Conservation (phyloP, 495 filamentous ascomycete species). For the Melanomma pulvis-pyrius region DNA sequence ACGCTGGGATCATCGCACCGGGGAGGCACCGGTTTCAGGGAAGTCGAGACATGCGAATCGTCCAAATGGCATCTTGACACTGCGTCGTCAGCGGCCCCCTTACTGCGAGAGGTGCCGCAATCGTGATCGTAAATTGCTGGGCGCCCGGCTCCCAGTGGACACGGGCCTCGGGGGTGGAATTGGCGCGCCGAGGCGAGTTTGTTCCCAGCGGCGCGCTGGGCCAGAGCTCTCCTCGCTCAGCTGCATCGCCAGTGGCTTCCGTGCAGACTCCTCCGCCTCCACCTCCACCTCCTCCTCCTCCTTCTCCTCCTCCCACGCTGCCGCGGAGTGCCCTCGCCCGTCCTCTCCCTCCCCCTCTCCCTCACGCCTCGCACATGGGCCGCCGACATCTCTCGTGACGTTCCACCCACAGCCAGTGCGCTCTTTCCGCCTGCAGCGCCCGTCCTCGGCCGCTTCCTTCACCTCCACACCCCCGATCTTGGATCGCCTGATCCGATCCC, state of each 20-base stretch:
- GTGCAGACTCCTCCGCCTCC: background rate
- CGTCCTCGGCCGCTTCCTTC: background rate
- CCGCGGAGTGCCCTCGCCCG: constrained; percentile 17
- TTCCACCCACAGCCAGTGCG: background rate
- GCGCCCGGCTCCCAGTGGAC: background rate
- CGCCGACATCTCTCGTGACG: background rate
- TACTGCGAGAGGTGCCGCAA: background rate
- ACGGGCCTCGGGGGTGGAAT: no score
- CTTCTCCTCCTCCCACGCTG: background rate
- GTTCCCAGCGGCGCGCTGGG: no score
- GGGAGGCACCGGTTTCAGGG: no score
- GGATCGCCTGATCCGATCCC: background rate
- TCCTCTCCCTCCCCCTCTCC: constrained; percentile 21
- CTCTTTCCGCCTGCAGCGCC: background rate
- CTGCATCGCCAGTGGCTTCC: no score
- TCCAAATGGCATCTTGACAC: background rate
- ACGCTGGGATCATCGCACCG: no score
- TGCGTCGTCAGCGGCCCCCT: background rate
- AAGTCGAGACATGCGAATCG: background rate
- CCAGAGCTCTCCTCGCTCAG: no score
- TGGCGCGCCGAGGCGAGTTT: no score
- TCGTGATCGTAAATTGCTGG: background rate
- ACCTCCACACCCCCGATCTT: background rate
- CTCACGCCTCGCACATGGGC: constrained; percentile 2
- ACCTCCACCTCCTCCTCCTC: background rate